phyloP scores from a whole-genome alignment of 495 filamentous ascomycete species.

The Aspergillus hancockii region DNA sequence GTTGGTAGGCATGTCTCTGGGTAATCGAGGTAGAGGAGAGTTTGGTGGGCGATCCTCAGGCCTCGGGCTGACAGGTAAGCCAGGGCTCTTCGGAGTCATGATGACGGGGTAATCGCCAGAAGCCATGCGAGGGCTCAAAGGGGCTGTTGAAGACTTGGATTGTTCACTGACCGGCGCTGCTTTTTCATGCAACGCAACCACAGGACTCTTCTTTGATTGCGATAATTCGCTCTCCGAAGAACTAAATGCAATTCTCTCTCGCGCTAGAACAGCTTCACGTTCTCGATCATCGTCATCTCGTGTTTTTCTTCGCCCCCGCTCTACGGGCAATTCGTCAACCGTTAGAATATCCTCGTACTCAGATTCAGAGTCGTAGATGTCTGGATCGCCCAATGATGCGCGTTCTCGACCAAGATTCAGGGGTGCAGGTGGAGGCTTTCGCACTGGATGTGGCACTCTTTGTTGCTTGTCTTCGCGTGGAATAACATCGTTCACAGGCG shows the following conservation, averaged over 20 bases:
- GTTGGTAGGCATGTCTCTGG: constrained; percentile 48
- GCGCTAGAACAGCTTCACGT: constrained; percentile 63
- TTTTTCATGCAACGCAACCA: constrained; percentile 10
- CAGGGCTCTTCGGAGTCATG: constrained; percentile 75
- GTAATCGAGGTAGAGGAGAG: constrained; percentile 69
- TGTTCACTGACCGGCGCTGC: constrained; percentile 25
- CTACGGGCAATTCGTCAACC: constrained; percentile 60
- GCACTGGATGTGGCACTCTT: constrained; percentile 54
- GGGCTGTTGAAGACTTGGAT: constrained; percentile 36
- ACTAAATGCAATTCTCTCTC: constrained; percentile 65
- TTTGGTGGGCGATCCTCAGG: constrained; percentile 73
- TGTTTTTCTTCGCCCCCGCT: constrained; percentile 80
- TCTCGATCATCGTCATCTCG: constrained; percentile 85
- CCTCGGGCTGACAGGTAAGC: constrained; percentile 84
- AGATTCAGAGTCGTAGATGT: constrained; percentile 67
- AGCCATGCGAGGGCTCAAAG: constrained; percentile 35
- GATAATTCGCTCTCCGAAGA: constrained; percentile 59
- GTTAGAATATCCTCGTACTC: constrained; percentile 81
- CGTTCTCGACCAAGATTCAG: constrained; percentile 62
- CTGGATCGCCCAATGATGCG: constrained; percentile 45
- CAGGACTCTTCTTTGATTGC: constrained; percentile 1
- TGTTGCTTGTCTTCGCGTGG: constrained; percentile 21
- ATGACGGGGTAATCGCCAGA: constrained; percentile 36
- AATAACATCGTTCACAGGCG: constrained; percentile 18
- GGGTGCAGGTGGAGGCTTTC: constrained; percentile 84